phyloP scores from a whole-genome alignment of 768 basidiomycete species.

The Lepiota brunneoincarnata region DNA sequence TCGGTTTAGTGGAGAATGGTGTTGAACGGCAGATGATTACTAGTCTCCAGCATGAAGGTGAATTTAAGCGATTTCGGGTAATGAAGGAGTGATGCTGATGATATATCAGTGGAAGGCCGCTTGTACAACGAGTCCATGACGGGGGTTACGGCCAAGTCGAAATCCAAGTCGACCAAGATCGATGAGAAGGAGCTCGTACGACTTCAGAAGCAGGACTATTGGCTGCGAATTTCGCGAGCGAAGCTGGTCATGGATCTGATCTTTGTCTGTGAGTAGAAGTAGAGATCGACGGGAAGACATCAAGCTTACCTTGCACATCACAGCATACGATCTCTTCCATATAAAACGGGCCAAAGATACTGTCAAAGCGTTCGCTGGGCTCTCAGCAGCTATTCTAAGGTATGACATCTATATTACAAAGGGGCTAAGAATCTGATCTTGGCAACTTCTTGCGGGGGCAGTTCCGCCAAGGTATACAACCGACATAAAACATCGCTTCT shows the following conservation, averaged over 20 bases:
- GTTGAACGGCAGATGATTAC: conserved; percentile 74
- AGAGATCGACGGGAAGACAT: background rate
- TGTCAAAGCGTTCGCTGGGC: conserved; percentile 64
- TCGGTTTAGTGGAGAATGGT: conserved; percentile 79
- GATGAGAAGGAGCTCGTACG: conserved; percentile 71
- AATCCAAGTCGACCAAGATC: conserved; percentile 50
- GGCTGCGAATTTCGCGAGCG: conserved; percentile 65
- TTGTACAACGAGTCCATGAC: conserved; percentile 71
- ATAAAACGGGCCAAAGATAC: conserved; percentile 58
- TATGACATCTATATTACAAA: conserved; percentile 25
- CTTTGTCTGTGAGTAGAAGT: conserved; percentile 67
- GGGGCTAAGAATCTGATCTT: conserved; percentile 4
- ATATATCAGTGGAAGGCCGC: conserved; percentile 62
- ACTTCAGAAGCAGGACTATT: conserved; percentile 70
- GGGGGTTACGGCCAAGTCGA: conserved; percentile 68
- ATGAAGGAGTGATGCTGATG: conserved; percentile 4
- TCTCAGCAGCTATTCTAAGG: conserved; percentile 74
- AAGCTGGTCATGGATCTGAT: conserved; percentile 84
- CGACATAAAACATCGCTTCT: conserved; percentile 61
- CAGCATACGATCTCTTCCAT: conserved; percentile 80
- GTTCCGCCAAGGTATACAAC: conserved; percentile 74
- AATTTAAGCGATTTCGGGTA: conserved; percentile 12
- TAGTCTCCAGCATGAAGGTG: conserved; percentile 62
- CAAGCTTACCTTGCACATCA: conserved; percentile 10
- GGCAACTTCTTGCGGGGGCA: conserved; percentile 25